Base-by-base conservation (phyloP, 768 basidiomycete genomes). In the Lactifluus rugatus region DNA sequence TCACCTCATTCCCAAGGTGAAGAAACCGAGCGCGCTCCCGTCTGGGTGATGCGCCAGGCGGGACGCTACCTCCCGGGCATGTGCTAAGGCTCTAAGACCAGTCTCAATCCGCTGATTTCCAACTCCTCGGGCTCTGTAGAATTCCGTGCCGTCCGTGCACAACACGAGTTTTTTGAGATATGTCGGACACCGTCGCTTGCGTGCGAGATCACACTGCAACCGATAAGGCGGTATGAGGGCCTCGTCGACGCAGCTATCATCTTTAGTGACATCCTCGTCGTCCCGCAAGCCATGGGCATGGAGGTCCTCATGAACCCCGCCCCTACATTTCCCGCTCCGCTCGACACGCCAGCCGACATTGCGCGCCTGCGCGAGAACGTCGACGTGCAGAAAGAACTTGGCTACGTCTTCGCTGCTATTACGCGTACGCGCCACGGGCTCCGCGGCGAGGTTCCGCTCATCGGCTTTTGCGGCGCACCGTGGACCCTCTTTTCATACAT, bases 401-500 rank as follows among this genome's bases (percentile, higher is more conserved):
- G 83, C 62, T 98, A 98, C 69, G 89, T 98, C 28, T 98, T 89
- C 70, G 81, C 89, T 48, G 96, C 96, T 25, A 84, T 99, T 71
- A 93, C 87, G 11, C 70, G 82, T 66, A 93, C 94, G 8, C 81
- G 96, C 57, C 78, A 80, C 50, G 85, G 78, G 49, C 77, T 98
- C 54, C 78, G 82, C 1, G 96, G 95, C 21, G 81, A 89, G 68
- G 93, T 98, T 14, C 95, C 96, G 13, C 76, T 99, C 56, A 96
- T 99, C 65, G 96, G 96, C 11, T 99, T 99, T 73, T 91, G 84
- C 68, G 96, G 95, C 41, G 93, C 93, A 0, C 96, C 96, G 1
- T 98, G 96, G 96, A 99, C 96, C 3, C 80, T 98, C 52, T 93
- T 99, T 74, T 83, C 86, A 21, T 99, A 98, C 70, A 99, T 99